Conservation (phyloP, 1,284 basidiomycete species). For the Naganishia albida region DNA sequence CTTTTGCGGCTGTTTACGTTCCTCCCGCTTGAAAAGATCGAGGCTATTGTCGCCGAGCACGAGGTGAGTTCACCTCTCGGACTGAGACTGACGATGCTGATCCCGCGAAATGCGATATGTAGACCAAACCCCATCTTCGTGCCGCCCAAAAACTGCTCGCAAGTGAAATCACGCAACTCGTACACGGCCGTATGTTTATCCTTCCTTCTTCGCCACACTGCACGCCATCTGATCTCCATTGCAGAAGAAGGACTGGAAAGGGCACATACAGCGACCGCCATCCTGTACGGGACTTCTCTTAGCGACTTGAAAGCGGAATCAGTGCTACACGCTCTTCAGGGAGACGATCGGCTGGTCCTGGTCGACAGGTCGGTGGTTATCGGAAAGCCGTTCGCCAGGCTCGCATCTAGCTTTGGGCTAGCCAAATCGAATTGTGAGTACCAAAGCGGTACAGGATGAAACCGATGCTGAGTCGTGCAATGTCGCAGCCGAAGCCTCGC, state of each 20-base stretch:
- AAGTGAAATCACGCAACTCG: constrained; percentile 80
- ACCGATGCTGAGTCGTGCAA: neutral
- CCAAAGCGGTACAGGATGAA: no score
- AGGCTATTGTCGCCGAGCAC: constrained; percentile 64
- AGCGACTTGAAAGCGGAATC: constrained; percentile 57
- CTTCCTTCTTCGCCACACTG: neutral
- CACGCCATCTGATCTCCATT: constrained; percentile 16
- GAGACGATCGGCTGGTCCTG: constrained; percentile 63
- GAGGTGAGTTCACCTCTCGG: constrained; percentile 53
- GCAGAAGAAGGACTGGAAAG: constrained; percentile 56
- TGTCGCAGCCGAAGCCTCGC: constrained; percentile 57
- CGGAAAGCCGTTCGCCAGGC: constrained; percentile 60
- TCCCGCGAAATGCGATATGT: neutral
- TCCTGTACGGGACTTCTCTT: constrained; percentile 64
- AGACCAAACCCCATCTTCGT: constrained; percentile 64
- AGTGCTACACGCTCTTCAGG: constrained; percentile 61
- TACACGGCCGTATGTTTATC: constrained; percentile 70
- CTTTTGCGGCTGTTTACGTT: constrained; percentile 86
- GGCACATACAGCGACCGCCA: constrained; percentile 63
- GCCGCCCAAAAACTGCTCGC: constrained; percentile 78
- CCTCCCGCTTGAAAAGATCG: constrained; percentile 64
- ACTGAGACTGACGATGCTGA: neutral
- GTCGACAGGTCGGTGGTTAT: constrained; percentile 57
- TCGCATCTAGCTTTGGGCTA: constrained; percentile 61
- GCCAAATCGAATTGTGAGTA: constrained; percentile 62